These are phyloP conservation scores for Lachancea sp. DNA, from an alignment of 805 yeast species.

Conservation along the genomic window DNA sequence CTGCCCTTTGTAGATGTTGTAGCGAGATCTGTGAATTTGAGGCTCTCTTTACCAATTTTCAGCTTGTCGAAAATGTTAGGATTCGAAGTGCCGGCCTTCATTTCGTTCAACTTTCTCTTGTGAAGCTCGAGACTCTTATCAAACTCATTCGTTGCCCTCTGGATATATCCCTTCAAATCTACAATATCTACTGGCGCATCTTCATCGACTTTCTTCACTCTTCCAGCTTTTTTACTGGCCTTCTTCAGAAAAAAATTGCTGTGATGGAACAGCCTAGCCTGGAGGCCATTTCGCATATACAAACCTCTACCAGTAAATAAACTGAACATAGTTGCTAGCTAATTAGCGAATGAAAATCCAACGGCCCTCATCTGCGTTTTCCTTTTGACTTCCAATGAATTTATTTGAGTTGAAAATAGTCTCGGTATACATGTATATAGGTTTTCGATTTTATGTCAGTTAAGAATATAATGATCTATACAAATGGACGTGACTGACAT, in stretches of 20 bases:
- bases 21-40: conserved; percentile 57
- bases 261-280: not conserved
- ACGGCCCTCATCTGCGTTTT: no score
- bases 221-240: conserved; percentile 9
- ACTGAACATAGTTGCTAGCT: not conserved
- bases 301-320: not conserved
- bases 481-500: no score
- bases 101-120: conserved; percentile 50
- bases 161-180: conserved; percentile 14
- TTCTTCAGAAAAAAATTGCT: not conserved
- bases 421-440: no score
- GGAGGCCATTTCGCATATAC: not conserved
- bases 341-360: not conserved
- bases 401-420: no score
- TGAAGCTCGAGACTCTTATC: conserved; percentile 46
- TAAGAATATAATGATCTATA: not conserved
- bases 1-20: conserved; percentile 64
- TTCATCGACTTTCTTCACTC: conserved; percentile 13
- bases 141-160: conserved; percentile 32
- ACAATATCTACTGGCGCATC: conserved; percentile 14
- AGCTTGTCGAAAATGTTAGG: conserved; percentile 60
- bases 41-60: conserved; percentile 41
- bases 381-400: no score
- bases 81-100: conserved; percentile 64
- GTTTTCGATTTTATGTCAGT: no score